A percentile compares a stretch with the other conserved stretches of the same genome.
Conservation (phyloP, 352 stramenopile genomes). For the Phytophthora multivora region DNA sequence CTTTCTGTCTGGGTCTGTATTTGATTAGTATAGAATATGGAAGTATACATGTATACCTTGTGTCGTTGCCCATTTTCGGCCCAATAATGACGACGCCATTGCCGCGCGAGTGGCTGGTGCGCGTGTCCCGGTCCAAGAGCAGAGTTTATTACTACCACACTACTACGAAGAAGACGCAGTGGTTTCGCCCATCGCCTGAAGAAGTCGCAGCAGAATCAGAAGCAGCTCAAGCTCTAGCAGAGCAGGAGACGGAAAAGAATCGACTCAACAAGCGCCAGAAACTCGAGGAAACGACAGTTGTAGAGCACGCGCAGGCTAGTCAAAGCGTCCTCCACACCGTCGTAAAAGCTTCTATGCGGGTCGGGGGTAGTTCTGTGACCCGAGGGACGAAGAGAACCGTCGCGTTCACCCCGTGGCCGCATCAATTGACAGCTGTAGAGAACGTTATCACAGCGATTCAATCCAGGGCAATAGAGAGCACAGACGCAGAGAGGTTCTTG, state of each 20-base stretch:
- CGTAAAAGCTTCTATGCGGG: constrained; percentile 63
- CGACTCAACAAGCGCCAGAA: constrained; percentile 18
- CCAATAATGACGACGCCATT: constrained; percentile 28
- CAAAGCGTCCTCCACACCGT: constrained; percentile 24
- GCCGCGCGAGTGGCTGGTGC: constrained; percentile 60
- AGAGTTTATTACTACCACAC: constrained; percentile 77
- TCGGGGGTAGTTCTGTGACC: constrained; percentile 41
- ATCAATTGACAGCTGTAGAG: constrained; percentile 68
- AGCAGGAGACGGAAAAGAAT: not conserved
- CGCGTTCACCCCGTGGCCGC: constrained; percentile 63
- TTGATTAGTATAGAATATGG: no score
- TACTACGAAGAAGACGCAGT: constrained; percentile 56
- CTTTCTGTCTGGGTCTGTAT: no score
- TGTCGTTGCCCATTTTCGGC: no score
- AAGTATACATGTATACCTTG: no score
- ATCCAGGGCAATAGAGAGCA: constrained; percentile 15
- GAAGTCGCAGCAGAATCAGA: constrained; percentile 3
- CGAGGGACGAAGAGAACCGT: constrained; percentile 28
- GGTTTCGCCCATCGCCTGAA: constrained; percentile 46
- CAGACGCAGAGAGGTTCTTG: constrained; percentile 50
- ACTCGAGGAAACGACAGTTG: constrained; percentile 10
- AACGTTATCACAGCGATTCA: constrained; percentile 56
- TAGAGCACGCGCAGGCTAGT: constrained; percentile 5
- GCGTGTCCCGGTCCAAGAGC: constrained; percentile 71
- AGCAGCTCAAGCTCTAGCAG: not conserved